These are phyloP conservation scores for Plasmodium fragile DNA, from an alignment of 169 alveolate genomes.

Conservation along the genomic window DNA sequence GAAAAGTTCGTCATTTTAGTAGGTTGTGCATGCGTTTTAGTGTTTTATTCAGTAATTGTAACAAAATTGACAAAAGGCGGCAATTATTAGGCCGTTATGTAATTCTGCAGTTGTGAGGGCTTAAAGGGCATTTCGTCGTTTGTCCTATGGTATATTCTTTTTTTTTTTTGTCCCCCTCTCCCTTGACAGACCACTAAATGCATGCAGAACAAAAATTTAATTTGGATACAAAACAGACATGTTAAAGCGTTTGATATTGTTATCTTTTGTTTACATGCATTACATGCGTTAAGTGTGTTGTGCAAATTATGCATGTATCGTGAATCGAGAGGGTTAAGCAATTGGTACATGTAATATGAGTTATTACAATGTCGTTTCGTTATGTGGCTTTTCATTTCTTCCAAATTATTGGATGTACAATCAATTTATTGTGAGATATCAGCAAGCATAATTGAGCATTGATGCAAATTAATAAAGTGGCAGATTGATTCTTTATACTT, in stretches of 20 bases:
- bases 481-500: background rate
- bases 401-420: background rate
- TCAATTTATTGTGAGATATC: background rate
- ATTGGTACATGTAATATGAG: background rate
- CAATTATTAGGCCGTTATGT: background rate
- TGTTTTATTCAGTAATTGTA: background rate
- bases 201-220: background rate
- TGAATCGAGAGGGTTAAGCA: background rate
- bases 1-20: background rate
- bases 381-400: background rate
- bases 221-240: background rate
- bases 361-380: background rate
- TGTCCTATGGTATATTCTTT: background rate
- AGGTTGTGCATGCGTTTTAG: background rate
- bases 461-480: background rate
- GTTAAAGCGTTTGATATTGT: background rate
- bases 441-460: background rate
- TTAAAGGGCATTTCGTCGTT: background rate
- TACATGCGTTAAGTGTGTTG: background rate
- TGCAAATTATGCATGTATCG: background rate
- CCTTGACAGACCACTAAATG: background rate
- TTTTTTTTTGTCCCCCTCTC: background rate
- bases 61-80: background rate
- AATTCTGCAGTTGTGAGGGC: background rate
- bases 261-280: background rate